Evolutionary conservation across 2,329 filamentous ascomycete genomes (phyloP), one percentile per base, ranked within the genome.

Genomic region (Drechslerella coelobrocha): DNA sequence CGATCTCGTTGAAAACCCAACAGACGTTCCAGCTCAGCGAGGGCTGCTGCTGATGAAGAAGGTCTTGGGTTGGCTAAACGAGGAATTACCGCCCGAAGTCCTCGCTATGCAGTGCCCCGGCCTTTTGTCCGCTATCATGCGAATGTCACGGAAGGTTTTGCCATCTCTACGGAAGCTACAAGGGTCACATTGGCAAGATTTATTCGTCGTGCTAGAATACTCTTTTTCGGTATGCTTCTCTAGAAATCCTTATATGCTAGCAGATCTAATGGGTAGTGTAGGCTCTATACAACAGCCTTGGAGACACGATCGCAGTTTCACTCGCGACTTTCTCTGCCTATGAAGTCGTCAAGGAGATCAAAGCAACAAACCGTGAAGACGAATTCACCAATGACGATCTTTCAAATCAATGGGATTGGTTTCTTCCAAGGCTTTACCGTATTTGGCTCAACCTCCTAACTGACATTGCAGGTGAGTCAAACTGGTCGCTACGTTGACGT

Each of bases 111-210:
- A 71, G n/a, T 48, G 62, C 21, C 76, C 78, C n/a, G 78, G 79
- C 60, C 73, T 85, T 8, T 23, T 71, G n/a, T 71, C 51, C n/a
- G 53, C 59, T 12, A 63, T 71, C 31, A 63, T 71, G 59, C 66
- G 66, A 29, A 63, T 51, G 59, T 54, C 23, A 9, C 57, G 26
- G 19, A 59, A 63, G 26, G 80, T 96, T 2, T 79, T 97, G 0
- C 90, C 90, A 1, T 84, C 84, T 41, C 88, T 97, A 75, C 85
- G 86, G 66, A 89, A 92, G 50, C 86, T 96, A 0, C 97, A 96
- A 75, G 94, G 93, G 0, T 86, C 89, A 0, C 90, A 96, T 76
- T 99, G 94, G 94, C 84, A 88, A 54, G 51, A 68, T 7, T 31
- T 75, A 17, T 73, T 71, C 37, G 84, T 84, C 51, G 79, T 84